Conservation (phyloP, 257 asterid genomes). For the Cordia subcordata region DNA sequence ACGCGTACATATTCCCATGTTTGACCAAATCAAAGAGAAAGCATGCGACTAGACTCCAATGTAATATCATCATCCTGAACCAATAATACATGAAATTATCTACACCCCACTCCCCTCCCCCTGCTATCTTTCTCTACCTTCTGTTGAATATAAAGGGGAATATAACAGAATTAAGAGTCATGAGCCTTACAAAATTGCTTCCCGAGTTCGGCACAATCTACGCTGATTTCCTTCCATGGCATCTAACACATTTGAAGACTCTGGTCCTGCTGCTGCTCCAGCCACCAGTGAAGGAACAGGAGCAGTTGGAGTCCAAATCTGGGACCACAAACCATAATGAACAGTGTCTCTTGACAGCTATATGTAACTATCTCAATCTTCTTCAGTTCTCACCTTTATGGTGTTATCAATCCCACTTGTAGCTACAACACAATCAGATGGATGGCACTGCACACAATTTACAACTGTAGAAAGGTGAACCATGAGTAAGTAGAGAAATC, state of each 20-base stretch:
- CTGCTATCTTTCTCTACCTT: too few species aligned
- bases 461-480: slow-evolving; percentile 59
- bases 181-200: slow-evolving; percentile 57
- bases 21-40: too few species aligned
- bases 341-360: slow-evolving; percentile 6
- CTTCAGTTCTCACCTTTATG: slow-evolving; percentile 63
- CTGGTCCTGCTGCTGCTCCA: slow-evolving; percentile 71
- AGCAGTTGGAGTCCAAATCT: slow-evolving; percentile 91
- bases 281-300: slow-evolving; percentile 69
- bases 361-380: slow-evolving; percentile 3
- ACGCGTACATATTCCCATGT: too few species aligned
- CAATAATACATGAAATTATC: too few species aligned
- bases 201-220: slow-evolving; percentile 60
- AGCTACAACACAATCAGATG: slow-evolving; percentile 75
- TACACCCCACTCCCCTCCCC: too few species aligned
- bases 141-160: slow-evolving; percentile 1
- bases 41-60: too few species aligned
- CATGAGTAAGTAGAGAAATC: slow-evolving; percentile 10
- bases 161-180: slow-evolving; percentile 9
- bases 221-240: slow-evolving; percentile 84
- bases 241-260: slow-evolving; percentile 54
- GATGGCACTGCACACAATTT: slow-evolving; percentile 93
- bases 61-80: too few species aligned
- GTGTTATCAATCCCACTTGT: slow-evolving; percentile 98
- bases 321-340: slow-evolving; percentile 19